Evolutionary conservation across 345 rosid species (phyloP).

Genomic region (Ceriops zippeliana): DNA sequence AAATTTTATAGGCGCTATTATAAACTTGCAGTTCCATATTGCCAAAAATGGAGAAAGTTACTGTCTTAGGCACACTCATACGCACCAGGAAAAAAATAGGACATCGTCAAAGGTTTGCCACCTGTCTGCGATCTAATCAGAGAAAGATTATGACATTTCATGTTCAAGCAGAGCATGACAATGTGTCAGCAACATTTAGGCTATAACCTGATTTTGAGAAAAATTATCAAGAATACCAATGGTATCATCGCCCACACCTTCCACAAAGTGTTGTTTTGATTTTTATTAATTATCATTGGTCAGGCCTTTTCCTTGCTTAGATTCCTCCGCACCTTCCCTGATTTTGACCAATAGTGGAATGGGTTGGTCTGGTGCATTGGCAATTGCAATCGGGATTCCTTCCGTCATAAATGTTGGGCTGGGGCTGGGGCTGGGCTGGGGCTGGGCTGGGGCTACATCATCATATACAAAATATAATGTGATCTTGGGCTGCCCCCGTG

Average conservation of each 20-base stretch:
- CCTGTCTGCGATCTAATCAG: too few species aligned
- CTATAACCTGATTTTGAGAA: constrained; percentile 54
- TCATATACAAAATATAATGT: too few species aligned
- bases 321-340: constrained; percentile 36
- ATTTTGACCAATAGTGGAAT: constrained; percentile 25
- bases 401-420: too few species aligned
- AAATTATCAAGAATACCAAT: constrained; percentile 51
- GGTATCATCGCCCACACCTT: constrained; percentile 32
- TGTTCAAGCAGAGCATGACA: neutral
- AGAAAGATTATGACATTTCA: neutral
- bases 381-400: too few species aligned
- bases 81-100: neutral
- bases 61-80: neutral
- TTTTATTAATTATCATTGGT: constrained; percentile 21
- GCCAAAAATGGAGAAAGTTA: too few species aligned
- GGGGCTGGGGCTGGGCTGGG: too few species aligned
- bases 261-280: constrained; percentile 30
- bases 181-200: neutral
- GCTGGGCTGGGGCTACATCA: too few species aligned
- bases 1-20: neutral
- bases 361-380: too few species aligned
- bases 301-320: constrained; percentile 33
- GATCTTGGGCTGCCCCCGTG: too few species aligned
- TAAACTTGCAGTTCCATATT: too few species aligned
- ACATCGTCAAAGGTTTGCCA: neutral